A percentile compares a stretch with the other conserved stretches of the same genome.
phyloP scores from a whole-genome alignment of 192 early-diverging fungal species.

The Entomortierella chlamydospora region DNA sequence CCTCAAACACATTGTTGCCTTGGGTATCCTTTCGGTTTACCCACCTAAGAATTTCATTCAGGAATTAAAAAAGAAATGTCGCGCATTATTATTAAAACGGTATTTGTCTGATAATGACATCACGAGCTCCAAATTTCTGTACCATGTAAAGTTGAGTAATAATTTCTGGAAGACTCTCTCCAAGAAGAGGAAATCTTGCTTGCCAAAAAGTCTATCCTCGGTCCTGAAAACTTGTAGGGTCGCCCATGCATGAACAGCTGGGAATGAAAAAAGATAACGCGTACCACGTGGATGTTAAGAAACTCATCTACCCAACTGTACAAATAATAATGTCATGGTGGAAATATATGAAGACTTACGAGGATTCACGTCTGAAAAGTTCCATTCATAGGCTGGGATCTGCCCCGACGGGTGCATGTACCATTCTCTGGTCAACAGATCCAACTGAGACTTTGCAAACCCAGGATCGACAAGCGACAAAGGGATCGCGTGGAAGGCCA shows the following conservation, averaged over 20 bases:
- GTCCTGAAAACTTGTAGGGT: constrained; percentile 45
- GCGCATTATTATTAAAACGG: too few species aligned
- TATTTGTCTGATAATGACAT: too few species aligned
- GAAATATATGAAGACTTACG: too few species aligned
- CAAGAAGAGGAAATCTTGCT: constrained; percentile 27
- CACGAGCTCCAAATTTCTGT: too few species aligned
- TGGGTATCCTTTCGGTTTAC: constrained; percentile 65
- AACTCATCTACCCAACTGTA: too few species aligned
- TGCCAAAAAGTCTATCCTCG: constrained; percentile 32
- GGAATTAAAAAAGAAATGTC: background rate
- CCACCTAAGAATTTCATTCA: constrained; percentile 45
- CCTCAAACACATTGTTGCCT: constrained; percentile 66
- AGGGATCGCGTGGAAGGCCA: constrained; percentile 47
- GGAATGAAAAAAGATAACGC: too few species aligned
- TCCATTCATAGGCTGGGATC: constrained; percentile 54
- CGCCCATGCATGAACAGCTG: constrained; percentile 53
- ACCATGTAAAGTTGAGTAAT: constrained; percentile 50
- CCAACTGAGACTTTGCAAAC: constrained; percentile 48
- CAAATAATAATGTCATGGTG: too few species aligned
- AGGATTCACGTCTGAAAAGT: constrained; percentile 54
- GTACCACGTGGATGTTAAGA: too few species aligned
- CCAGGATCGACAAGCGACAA: constrained; percentile 37
- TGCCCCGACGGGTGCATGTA: constrained; percentile 53
- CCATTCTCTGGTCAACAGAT: constrained; percentile 51
- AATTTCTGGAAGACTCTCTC: constrained; percentile 51